These are phyloP conservation scores for Aquilaria agallochum DNA, from an alignment of 441 rosid species.

Conservation along the genomic window DNA sequence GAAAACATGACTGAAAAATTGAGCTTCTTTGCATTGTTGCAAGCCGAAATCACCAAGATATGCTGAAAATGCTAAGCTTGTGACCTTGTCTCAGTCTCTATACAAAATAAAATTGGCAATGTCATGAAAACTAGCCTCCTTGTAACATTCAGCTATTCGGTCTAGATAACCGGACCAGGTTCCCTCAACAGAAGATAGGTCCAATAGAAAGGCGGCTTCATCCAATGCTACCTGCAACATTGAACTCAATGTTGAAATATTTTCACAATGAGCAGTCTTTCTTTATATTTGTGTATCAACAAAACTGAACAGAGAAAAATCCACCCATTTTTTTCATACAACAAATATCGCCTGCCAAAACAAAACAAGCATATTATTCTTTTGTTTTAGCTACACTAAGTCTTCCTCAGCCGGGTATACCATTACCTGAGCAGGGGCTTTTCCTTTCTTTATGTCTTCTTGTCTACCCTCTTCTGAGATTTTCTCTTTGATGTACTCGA, in stretches of 20 bases:
- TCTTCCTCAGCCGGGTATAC: background rate
- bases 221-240: conserved; percentile 56
- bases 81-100: conserved; percentile 33
- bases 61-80: background rate
- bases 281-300: background rate
- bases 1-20: background rate
- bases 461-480: conserved; percentile 68
- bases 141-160: conserved; percentile 59
- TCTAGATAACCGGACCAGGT: conserved; percentile 51
- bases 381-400: background rate
- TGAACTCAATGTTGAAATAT: background rate
- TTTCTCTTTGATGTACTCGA: conserved; percentile 74
- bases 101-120: conserved; percentile 54
- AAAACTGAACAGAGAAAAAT: no score
- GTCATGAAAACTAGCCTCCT: conserved; percentile 56
- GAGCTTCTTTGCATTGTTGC: background rate
- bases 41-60: background rate
- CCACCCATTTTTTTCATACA: no score
- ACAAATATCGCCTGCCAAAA: no score
- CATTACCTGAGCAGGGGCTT: conserved; percentile 65
- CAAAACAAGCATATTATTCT: no score
- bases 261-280: background rate
- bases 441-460: conserved; percentile 83
- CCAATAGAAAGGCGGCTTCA: conserved; percentile 83
- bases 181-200: conserved; percentile 81